phyloP scores from a whole-genome alignment of 1,139 yeast species.

The Pichia sp. region DNA sequence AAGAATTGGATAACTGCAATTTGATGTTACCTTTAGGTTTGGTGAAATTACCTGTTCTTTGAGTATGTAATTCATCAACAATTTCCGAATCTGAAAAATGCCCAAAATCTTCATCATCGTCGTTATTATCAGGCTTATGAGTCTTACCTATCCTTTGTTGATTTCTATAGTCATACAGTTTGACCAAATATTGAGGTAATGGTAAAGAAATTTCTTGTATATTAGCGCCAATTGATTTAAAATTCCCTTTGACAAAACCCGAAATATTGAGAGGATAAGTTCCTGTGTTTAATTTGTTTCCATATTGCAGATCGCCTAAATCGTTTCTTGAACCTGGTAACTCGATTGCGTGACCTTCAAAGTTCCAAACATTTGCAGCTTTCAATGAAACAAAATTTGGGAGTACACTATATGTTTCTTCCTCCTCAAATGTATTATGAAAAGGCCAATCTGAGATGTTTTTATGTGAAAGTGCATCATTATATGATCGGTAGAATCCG shows the following conservation, averaged over 20 bases:
- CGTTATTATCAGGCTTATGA: conserved; percentile 3
- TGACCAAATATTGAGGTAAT: conserved; percentile 38
- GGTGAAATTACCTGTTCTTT: conserved; percentile 24
- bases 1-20: conserved; percentile 10
- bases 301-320: conserved; percentile 1
- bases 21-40: conserved; percentile 18
- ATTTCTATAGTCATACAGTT: conserved; percentile 16
- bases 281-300: conserved; percentile 15
- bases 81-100: conserved; percentile 1
- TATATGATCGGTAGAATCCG: conserved; percentile 58
- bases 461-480: conserved; percentile 40
- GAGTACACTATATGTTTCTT: conserved; percentile 46
- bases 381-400: conserved; percentile 48
- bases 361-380: conserved; percentile 45
- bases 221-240: too few species aligned
- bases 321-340: conserved; percentile 7
- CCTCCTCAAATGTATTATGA: conserved; percentile 43
- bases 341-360: conserved; percentile 19
- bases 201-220: conserved; percentile 25
- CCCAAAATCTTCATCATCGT: conserved; percentile 7
- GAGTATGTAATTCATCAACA: conserved; percentile 2
- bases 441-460: conserved; percentile 51
- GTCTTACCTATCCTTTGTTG: conserved; percentile 4
- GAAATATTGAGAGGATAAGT: conserved; percentile 44
- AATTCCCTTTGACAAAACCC: conserved; percentile 38